Conservation (phyloP, 305 asterid species). For the Fraxinus nigra region DNA sequence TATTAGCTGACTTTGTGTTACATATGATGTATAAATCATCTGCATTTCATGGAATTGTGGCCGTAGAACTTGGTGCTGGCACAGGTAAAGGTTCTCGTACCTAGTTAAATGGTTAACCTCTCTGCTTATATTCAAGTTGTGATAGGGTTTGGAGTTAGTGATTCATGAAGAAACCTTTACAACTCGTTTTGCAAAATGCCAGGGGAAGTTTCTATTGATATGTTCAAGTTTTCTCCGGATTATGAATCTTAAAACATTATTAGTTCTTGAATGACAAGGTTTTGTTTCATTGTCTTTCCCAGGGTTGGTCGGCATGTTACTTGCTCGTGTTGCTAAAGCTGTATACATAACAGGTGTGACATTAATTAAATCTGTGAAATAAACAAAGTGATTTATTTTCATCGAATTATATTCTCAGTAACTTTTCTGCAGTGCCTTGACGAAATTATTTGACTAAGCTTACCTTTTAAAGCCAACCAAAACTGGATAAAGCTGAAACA, state of each 20-base stretch:
- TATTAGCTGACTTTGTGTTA: conserved; percentile 82
- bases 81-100: conserved; percentile 57
- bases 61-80: conserved; percentile 93
- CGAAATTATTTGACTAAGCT: not conserved
- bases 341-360: conserved; percentile 79
- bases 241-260: conserved; percentile 1
- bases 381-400: not conserved
- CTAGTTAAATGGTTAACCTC: conserved; percentile 12
- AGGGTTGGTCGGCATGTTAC: conserved; percentile 89
- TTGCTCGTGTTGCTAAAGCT: conserved; percentile 76
- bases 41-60: conserved; percentile 57
- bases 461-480: not conserved
- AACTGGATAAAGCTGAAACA: not conserved
- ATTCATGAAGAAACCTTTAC: not conserved
- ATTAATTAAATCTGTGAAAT: not conserved
- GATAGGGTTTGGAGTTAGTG: not conserved
- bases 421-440: not conserved
- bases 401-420: not conserved
- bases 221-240: conserved; percentile 5
- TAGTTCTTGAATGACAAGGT: conserved; percentile 23
- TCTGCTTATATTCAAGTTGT: not conserved
- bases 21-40: conserved; percentile 60
- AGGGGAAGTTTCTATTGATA: conserved; percentile 1
- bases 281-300: conserved; percentile 28
- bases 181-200: not conserved